phyloP scores from a whole-genome alignment of 306 rosid genomes.

The Coriaria nepalensis region DNA sequence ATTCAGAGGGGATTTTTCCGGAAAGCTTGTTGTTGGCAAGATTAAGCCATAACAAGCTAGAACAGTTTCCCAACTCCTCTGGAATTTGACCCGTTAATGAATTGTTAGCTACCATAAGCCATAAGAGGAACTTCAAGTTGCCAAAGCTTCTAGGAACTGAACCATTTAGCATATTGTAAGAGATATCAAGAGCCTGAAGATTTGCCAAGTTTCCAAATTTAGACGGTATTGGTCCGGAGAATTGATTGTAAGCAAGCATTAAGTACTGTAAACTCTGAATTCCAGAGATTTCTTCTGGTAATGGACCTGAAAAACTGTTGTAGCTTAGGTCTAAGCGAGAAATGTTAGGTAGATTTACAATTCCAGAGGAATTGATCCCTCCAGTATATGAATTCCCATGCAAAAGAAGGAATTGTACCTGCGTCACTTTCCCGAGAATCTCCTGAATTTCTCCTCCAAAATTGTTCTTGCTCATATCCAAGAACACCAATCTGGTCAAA shows the following conservation, averaged over 20 bases:
- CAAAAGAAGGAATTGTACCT: constrained; percentile 50
- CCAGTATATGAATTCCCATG: constrained; percentile 57
- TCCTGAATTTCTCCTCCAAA: constrained; percentile 55
- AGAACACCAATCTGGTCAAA: constrained; percentile 45
- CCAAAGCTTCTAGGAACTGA: constrained; percentile 69
- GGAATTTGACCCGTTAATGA: constrained; percentile 60
- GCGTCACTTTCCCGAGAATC: constrained; percentile 57
- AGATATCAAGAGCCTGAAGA: constrained; percentile 77
- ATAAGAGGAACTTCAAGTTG: constrained; percentile 58
- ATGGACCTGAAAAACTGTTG: constrained; percentile 65
- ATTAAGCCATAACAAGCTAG: constrained; percentile 84
- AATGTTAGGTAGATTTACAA: constrained; percentile 48
- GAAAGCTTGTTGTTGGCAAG: constrained; percentile 67
- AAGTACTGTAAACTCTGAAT: constrained; percentile 51
- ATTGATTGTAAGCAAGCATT: constrained; percentile 57
- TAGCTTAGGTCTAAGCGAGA: constrained; percentile 48
- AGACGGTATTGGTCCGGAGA: constrained; percentile 54
- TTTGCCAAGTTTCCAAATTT: constrained; percentile 37
- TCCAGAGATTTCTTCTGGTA: constrained; percentile 53
- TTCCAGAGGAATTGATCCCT: constrained; percentile 57
- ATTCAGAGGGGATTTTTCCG: constrained; percentile 54
- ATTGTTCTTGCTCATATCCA: constrained; percentile 72
- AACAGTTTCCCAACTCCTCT: constrained; percentile 54
- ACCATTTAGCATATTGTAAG: constrained; percentile 53
- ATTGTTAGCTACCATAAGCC: constrained; percentile 91